phyloP scores from a whole-genome alignment of 2,329 filamentous ascomycete species.

The Ceratocystis ficicola region DNA sequence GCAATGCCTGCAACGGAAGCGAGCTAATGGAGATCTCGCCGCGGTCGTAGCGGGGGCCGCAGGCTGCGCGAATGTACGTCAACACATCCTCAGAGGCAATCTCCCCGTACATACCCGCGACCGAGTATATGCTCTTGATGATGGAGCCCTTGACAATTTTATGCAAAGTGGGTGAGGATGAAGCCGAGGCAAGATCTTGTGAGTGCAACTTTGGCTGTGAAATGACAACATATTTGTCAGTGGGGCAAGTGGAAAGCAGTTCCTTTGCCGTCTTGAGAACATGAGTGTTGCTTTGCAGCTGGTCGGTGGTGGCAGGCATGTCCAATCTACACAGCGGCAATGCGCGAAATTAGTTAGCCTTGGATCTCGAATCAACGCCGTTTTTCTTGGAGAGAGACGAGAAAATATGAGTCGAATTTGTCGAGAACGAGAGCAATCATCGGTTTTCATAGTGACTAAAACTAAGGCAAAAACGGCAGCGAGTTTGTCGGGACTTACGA shows the following conservation, averaged over 20 bases:
- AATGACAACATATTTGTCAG: conserved; percentile 63
- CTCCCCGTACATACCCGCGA: conserved; percentile 47
- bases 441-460: background rate
- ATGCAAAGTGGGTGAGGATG: conserved; percentile 39
- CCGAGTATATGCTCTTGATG: conserved; percentile 34
- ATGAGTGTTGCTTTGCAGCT: conserved; percentile 37
- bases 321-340: conserved; percentile 28
- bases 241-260: conserved; percentile 57
- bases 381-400: background rate
- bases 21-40: conserved; percentile 19
- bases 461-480: background rate
- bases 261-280: conserved; percentile 35
- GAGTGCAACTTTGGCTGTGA: conserved; percentile 63
- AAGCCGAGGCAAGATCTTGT: conserved; percentile 45
- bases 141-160: conserved; percentile 30
- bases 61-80: conserved; percentile 37
- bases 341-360: conserved; percentile 24
- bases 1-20: conserved; percentile 18
- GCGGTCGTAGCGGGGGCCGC: conserved; percentile 27
- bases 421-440: background rate
- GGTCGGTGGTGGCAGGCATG: conserved; percentile 29
- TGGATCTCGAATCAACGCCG: background rate
- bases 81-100: conserved; percentile 34
- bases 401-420: background rate
- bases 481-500: conserved; percentile 45